Base-by-base conservation (phyloP, 1,284 basidiomycete genomes). In the Ceratobasidium papillatum region DNA sequence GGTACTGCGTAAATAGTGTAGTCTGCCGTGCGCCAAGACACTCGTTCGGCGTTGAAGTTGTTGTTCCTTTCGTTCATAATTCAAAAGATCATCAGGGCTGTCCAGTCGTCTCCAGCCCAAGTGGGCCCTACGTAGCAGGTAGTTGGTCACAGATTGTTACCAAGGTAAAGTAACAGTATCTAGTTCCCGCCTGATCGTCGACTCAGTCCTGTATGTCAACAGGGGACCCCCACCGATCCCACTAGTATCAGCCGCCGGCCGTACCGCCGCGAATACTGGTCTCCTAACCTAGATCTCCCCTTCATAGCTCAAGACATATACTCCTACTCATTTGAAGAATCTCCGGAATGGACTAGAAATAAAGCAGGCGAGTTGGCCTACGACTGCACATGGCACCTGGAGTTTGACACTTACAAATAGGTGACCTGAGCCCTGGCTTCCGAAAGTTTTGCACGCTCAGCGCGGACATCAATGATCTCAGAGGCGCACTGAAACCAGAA, bases 11-110 rank as follows among this genome's bases (percentile, higher is more conserved):
- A 36, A 51, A 49, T 11, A 41, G 58, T 22, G 75, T 75, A 2
- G 54, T 41, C 7, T 52, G 54, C 36, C 66, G 74, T 8, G 56
- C 59, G 14, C 45, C 61, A 27, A 52, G 75, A 22, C 73, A 58
- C 59, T 64, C 66, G 2, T 75, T 52, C 30, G 75, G 75, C 4
- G 58, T 71, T 27, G 68, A 71, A 25, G 43, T 71, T 59, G 38
- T 71, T 2, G 56, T 71, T 11, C 68, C 68, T 1, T 14, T 52
- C 9, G 19, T n/a, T 17, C 49, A 17, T 1, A 14, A 38, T 8
- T n/a, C 12, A 11, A 30, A 58, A 27, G 68, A 43, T 25, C 54
- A 71, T 25, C 52, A 41, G 3, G 45, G 54, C 22, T 54, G 68
- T 25, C 7, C 17, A 5, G 17, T 12, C 7, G 68, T 71, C 5